phyloP scores from a whole-genome alignment of 2,329 filamentous ascomycete species.

The Exophiala xenobiotica region DNA sequence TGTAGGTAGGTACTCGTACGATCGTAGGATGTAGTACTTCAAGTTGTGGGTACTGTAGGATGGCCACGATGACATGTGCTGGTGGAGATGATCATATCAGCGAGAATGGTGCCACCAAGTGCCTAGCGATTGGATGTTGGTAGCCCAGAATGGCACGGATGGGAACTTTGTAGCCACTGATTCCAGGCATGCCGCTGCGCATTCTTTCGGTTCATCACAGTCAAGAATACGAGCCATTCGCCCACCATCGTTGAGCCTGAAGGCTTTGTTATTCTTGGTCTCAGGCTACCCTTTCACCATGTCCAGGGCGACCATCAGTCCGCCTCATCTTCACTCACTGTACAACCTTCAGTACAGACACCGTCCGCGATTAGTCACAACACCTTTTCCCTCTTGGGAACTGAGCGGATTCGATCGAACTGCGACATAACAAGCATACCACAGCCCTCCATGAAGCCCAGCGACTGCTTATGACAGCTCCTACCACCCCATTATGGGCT shows the following conservation, averaged over 20 bases:
- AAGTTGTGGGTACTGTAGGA: background rate
- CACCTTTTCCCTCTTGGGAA: background rate
- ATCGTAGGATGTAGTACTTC: background rate
- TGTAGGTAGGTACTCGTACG: too few relatives aligned
- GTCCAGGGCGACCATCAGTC: background rate
- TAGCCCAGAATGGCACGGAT: too few relatives aligned
- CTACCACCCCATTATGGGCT: constrained; percentile 19
- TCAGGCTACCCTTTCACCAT: background rate
- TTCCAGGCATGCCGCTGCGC: background rate
- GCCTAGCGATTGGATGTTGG: background rate
- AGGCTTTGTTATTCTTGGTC: too few relatives aligned
- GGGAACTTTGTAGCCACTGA: background rate
- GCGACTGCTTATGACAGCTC: constrained; percentile 5
- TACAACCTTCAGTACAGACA: background rate
- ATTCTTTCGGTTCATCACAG: background rate
- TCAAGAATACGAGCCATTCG: background rate
- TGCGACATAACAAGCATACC: background rate
- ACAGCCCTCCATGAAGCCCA: constrained; percentile 6
- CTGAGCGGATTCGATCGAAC: background rate
- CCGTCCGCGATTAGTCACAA: background rate
- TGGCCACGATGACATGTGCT: background rate
- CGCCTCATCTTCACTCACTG: background rate
- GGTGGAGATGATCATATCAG: background rate
- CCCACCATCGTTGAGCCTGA: background rate
- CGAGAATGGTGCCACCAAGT: background rate